A percentile compares a stretch with the other conserved stretches of the same genome.
Evolutionary conservation across 176 grass and related monocot genomes (phyloP).

Genomic region (Carex kokanica): DNA sequence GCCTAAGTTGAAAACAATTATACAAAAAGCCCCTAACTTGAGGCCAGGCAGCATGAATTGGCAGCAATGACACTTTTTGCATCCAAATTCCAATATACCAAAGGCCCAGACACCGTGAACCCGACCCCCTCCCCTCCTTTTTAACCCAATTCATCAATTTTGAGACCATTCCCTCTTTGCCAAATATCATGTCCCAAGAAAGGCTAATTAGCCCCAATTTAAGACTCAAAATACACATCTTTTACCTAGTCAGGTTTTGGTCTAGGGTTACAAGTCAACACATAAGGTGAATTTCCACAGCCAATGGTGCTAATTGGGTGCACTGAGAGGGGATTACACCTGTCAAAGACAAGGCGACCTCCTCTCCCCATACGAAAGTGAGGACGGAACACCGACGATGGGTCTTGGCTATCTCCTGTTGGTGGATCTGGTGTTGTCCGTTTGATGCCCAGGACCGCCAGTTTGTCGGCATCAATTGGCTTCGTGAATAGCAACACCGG

Average conservation of each 20-base stretch:
- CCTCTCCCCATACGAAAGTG: conserved; percentile 85
- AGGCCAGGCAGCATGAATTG: neutral
- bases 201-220: neutral
- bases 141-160: neutral
- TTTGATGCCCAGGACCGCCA: conserved; percentile 61
- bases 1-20: conserved; percentile 7
- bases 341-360: conserved; percentile 93
- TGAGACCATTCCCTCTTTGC: neutral
- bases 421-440: conserved; percentile 44
- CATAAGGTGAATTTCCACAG: neutral
- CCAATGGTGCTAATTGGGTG: conserved; percentile 38
- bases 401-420: conserved; percentile 45
- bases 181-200: neutral
- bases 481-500: conserved; percentile 84
- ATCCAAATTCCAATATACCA: neutral
- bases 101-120: neutral
- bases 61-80: neutral
- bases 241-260: conserved; percentile 8
- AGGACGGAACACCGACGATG: conserved; percentile 42
- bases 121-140: neutral
- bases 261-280: conserved; percentile 21
- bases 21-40: neutral
- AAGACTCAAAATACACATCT: neutral
- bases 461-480: conserved; percentile 55
- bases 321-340: conserved; percentile 60